phyloP scores from a whole-genome alignment of 2,329 filamentous ascomycete species.

The Pestalotiopsis fici region DNA sequence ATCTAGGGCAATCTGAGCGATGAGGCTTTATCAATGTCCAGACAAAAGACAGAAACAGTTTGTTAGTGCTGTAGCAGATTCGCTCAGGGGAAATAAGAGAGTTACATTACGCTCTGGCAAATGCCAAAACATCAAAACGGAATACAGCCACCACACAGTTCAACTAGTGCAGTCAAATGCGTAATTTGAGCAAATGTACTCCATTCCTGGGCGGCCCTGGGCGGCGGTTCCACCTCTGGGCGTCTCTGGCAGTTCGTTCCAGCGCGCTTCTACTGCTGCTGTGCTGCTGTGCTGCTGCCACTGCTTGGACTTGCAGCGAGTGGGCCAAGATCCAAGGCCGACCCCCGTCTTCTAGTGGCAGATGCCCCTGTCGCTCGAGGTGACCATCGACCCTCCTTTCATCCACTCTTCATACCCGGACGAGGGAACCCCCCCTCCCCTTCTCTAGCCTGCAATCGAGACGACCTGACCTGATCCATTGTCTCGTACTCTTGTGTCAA shows the following conservation, averaged over 20 bases:
- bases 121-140: background rate
- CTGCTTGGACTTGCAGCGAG: background rate
- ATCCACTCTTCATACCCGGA: constrained; percentile 5
- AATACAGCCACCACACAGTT: background rate
- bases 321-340: background rate
- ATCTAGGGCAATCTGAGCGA: background rate
- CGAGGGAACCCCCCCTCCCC: background rate
- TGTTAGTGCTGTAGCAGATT: background rate
- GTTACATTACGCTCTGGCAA: background rate
- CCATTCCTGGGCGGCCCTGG: constrained; percentile 1
- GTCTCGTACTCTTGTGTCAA: constrained; percentile 6
- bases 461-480: background rate
- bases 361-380: constrained; percentile 1
- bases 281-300: too few relatives aligned
- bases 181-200: constrained; percentile 5
- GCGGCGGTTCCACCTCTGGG: background rate
- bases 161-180: background rate
- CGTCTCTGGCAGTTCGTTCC: background rate
- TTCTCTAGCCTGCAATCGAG: background rate
- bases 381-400: constrained; percentile 3
- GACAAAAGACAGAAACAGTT: background rate
- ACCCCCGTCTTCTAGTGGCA: constrained; percentile 8
- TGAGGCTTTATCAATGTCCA: background rate
- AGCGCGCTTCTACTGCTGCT: too few relatives aligned
- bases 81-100: constrained; percentile 2